A percentile compares a stretch with the other conserved stretches of the same genome.
Conservation (phyloP, 192 early-diverging fungal genomes). For the Geranomyces michiganensis region DNA sequence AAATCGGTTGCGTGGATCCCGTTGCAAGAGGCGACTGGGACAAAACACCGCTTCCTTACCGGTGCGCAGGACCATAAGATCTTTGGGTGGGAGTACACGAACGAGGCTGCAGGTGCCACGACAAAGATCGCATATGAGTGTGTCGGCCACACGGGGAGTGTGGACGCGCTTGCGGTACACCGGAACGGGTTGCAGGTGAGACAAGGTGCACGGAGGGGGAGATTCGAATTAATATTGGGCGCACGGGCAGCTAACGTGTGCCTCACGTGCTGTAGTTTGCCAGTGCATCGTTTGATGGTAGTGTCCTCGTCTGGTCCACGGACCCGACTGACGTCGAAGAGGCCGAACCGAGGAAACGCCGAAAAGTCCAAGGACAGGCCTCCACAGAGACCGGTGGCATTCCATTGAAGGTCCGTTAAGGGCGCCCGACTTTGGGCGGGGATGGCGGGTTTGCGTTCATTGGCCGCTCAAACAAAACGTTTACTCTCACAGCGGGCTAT, state of each 20-base stretch:
- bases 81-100: conserved; percentile 27
- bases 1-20: conserved; percentile 75
- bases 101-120: neutral
- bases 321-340: conserved; percentile 42
- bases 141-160: conserved; percentile 76
- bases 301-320: conserved; percentile 75
- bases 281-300: conserved; percentile 74
- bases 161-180: conserved; percentile 76
- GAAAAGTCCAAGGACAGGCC: conserved; percentile 42
- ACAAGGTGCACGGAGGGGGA: too few species aligned
- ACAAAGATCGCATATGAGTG: conserved; percentile 26
- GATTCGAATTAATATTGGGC: too few species aligned
- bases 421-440: neutral
- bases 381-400: conserved; percentile 2
- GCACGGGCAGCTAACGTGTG: too few species aligned
- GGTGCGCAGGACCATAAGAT: conserved; percentile 24
- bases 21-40: neutral
- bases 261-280: conserved; percentile 69
- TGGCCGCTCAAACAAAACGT: neutral
- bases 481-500: conserved; percentile 25
- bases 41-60: conserved; percentile 14
- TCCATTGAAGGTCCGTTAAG: conserved; percentile 25
- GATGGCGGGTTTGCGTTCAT: neutral
- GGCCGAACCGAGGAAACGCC: conserved; percentile 20
- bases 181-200: conserved; percentile 6